Evolutionary conservation across 768 basidiomycete species (phyloP).

Genomic region (Boletus barrowsii): DNA sequence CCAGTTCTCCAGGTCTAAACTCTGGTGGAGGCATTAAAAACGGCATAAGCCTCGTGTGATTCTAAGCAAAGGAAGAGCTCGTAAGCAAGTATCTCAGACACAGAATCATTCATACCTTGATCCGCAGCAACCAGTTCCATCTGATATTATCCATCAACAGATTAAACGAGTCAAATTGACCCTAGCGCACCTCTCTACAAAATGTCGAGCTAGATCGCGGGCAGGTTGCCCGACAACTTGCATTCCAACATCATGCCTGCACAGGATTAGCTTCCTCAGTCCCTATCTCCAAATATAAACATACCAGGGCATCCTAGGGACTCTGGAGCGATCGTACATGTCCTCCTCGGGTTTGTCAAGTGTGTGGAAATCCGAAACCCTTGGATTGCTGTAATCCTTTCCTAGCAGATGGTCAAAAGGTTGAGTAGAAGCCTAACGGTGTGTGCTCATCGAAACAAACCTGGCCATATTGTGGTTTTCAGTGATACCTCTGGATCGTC

Average conservation of each 20-base stretch:
- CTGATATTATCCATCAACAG: constrained; percentile 36
- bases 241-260: constrained; percentile 94
- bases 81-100: neutral
- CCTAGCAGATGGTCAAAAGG: constrained; percentile 40
- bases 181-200: constrained; percentile 71
- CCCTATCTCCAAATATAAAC: constrained; percentile 15
- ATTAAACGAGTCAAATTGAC: neutral
- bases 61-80: constrained; percentile 43
- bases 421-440: neutral
- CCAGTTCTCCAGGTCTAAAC: constrained; percentile 77
- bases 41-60: constrained; percentile 89
- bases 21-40: constrained; percentile 93
- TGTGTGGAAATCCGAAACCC: constrained; percentile 79
- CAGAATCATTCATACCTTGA: constrained; percentile 60
- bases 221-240: constrained; percentile 97
- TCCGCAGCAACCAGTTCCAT: constrained; percentile 92
- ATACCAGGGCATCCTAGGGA: constrained; percentile 96
- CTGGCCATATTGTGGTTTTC: constrained; percentile 80
- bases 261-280: neutral
- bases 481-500: constrained; percentile 73
- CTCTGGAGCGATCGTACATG: constrained; percentile 88
- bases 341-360: constrained; percentile 91
- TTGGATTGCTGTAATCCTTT: constrained; percentile 93
- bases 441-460: constrained; percentile 34
- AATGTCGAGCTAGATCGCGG: constrained; percentile 91